Conservation (phyloP, 2,329 filamentous ascomycete genomes). For the Fusarium dlaminii region DNA sequence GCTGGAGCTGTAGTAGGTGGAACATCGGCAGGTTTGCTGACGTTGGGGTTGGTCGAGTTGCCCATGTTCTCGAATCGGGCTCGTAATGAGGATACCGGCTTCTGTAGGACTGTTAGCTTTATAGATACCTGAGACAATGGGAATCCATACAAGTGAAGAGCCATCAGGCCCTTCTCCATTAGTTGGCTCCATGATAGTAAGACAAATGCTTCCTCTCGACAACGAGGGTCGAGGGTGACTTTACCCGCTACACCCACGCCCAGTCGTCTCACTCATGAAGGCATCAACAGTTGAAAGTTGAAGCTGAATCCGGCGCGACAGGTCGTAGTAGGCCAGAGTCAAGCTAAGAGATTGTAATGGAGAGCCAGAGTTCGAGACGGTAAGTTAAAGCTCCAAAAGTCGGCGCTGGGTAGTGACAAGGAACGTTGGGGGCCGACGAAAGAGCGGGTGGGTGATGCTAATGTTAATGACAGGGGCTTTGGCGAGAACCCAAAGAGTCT, state of each 20-base stretch:
- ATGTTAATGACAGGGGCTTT: conserved; percentile 31
- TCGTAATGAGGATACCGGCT: conserved; percentile 82
- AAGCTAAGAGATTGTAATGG: neutral
- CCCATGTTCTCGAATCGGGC: conserved; percentile 83
- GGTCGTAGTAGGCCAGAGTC: neutral
- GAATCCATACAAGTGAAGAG: conserved; percentile 74
- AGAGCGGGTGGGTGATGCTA: conserved; percentile 26
- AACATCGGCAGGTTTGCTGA: conserved; percentile 34
- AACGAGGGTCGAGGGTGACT: conserved; percentile 44
- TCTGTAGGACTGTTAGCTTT: conserved; percentile 58
- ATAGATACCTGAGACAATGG: neutral
- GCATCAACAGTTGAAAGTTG: conserved; percentile 36
- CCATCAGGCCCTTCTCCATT: conserved; percentile 72
- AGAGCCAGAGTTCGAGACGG: conserved; percentile 1
- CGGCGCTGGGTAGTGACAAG: conserved; percentile 36
- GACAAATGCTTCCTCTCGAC: conserved; percentile 41
- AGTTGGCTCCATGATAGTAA: conserved; percentile 44
- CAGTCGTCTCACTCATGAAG: conserved; percentile 43
- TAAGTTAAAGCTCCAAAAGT: conserved; percentile 17
- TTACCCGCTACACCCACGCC: conserved; percentile 51
- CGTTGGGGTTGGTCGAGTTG: conserved; percentile 30
- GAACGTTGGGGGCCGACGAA: conserved; percentile 39
- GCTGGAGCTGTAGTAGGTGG: conserved; percentile 37
- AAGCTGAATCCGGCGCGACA: conserved; percentile 10
- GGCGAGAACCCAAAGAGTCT: conserved; percentile 26